These are phyloP conservation scores for Tetracentron sinense DNA, from an alignment of 164 flowering plant species.

Conservation along the genomic window DNA sequence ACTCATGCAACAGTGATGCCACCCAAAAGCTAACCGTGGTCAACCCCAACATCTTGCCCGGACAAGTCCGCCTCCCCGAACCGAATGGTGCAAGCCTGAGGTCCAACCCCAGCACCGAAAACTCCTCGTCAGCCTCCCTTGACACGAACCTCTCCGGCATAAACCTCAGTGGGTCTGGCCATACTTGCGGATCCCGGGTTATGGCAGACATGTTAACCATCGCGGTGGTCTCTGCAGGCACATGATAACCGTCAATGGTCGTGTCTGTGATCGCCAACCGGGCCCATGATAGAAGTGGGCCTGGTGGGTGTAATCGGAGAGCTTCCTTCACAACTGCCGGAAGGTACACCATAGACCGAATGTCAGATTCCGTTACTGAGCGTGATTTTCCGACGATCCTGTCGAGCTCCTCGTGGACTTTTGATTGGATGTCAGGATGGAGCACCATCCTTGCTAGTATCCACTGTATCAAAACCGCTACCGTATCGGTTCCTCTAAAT, in stretches of 20 bases:
- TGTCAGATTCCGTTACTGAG: slow-evolving; percentile 35
- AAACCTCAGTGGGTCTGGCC: slow-evolving; percentile 56
- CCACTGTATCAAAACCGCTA: slow-evolving; percentile 37
- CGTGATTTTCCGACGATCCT: slow-evolving; percentile 29
- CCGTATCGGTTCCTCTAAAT: slow-evolving; percentile 40
- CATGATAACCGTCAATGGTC: slow-evolving; percentile 49
- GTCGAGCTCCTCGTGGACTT: slow-evolving; percentile 30
- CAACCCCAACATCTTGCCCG: slow-evolving; percentile 64
- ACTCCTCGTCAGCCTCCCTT: slow-evolving; percentile 27
- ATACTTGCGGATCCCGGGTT: slow-evolving; percentile 45
- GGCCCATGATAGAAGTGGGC: slow-evolving; percentile 64
- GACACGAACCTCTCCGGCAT: slow-evolving; percentile 52
- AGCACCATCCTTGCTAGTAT: slow-evolving; percentile 29
- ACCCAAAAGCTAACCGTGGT: slow-evolving; percentile 58
- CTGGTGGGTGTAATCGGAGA: slow-evolving; percentile 56
- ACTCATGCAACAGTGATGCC: slow-evolving; percentile 47
- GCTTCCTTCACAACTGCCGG: slow-evolving; percentile 48
- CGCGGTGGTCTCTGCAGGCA: slow-evolving; percentile 80
- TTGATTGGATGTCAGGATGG: slow-evolving; percentile 25
- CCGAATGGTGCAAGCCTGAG: slow-evolving; percentile 77
- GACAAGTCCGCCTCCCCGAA: slow-evolving; percentile 64
- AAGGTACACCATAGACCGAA: slow-evolving; percentile 36
- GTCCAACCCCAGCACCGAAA: slow-evolving; percentile 56
- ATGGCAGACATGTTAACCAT: slow-evolving; percentile 98
- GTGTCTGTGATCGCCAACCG: slow-evolving; percentile 56